Evolutionary conservation across 768 basidiomycete species (phyloP).

Genomic region (Bullera alba): DNA sequence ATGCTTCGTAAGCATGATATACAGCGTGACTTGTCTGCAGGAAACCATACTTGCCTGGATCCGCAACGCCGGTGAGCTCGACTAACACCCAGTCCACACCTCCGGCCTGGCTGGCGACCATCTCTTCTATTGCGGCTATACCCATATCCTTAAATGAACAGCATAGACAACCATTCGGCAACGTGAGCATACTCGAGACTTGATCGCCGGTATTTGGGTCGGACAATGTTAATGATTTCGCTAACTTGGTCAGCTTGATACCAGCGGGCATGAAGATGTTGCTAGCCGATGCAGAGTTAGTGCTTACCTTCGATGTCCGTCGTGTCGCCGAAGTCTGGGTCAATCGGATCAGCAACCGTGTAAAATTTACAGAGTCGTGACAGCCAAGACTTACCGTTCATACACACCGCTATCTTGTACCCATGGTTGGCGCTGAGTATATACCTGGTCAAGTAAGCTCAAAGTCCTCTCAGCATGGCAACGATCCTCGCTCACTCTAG

Average conservation of each 20-base stretch:
- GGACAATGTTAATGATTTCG: slow-evolving; percentile 76
- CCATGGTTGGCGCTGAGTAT: slow-evolving; percentile 91
- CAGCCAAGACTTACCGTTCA: slow-evolving; percentile 60
- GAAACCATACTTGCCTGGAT: slow-evolving; percentile 60
- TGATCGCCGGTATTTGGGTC: slow-evolving; percentile 54
- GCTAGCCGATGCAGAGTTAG: no score
- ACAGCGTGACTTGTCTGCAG: background rate
- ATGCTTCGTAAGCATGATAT: background rate
- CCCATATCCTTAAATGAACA: slow-evolving; percentile 95
- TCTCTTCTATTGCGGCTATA: slow-evolving; percentile 83
- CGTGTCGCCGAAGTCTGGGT: slow-evolving; percentile 72
- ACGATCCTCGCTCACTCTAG: slow-evolving; percentile 57
- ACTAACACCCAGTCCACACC: slow-evolving; percentile 82
- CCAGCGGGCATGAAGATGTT: background rate
- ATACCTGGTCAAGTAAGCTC: slow-evolving; percentile 51
- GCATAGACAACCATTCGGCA: slow-evolving; percentile 95
- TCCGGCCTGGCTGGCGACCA: slow-evolving; percentile 44
- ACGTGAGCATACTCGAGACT: slow-evolving; percentile 70
- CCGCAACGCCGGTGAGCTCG: slow-evolving; percentile 92
- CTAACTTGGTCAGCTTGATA: slow-evolving; percentile 47
- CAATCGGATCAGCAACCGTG: slow-evolving; percentile 8
- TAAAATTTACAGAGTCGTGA: no score
- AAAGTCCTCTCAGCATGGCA: background rate
- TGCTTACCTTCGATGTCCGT: slow-evolving; percentile 92
- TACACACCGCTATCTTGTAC: slow-evolving; percentile 91